Conservation (phyloP, 441 rosid species). For the Bruguiera hainesii region DNA sequence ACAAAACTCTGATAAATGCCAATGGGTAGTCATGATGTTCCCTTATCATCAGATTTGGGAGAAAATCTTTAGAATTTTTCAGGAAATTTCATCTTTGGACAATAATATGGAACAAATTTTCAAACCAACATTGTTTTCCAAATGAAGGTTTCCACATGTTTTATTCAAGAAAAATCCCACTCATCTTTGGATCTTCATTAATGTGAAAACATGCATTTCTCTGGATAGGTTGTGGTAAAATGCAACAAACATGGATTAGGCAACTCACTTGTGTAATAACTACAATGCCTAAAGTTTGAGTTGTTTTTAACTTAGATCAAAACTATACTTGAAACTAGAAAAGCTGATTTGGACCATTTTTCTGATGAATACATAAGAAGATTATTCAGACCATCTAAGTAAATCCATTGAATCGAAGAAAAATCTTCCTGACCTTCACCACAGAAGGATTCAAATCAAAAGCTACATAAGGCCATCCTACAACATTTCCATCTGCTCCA, state of each 20-base stretch:
- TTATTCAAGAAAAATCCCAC: too few species aligned
- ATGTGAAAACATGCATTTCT: too few species aligned
- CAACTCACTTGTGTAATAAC: not conserved
- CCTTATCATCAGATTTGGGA: too few species aligned
- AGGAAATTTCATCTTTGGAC: too few species aligned
- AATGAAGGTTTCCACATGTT: too few species aligned
- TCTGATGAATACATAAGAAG: not conserved
- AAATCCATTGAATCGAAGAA: not conserved
- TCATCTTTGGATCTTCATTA: too few species aligned
- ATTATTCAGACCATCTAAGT: not conserved
- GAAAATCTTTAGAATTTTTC: too few species aligned
- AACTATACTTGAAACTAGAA: not conserved
- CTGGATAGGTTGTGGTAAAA: not conserved
- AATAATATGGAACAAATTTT: too few species aligned
- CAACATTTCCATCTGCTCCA: conserved; percentile 51
- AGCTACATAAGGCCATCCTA: conserved; percentile 82
- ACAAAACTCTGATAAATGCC: too few species aligned
- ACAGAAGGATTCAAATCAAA: conserved; percentile 91
- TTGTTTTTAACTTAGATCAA: not conserved
- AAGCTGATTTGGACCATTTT: conserved; percentile 1
- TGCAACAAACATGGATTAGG: not conserved
- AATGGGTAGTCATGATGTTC: too few species aligned
- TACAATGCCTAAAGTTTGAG: not conserved
- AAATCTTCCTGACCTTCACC: conserved; percentile 57
- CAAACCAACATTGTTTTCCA: too few species aligned